Evolutionary conservation across 495 filamentous ascomycete species (phyloP).

Genomic region (Talaromyces proteolyticus): DNA sequence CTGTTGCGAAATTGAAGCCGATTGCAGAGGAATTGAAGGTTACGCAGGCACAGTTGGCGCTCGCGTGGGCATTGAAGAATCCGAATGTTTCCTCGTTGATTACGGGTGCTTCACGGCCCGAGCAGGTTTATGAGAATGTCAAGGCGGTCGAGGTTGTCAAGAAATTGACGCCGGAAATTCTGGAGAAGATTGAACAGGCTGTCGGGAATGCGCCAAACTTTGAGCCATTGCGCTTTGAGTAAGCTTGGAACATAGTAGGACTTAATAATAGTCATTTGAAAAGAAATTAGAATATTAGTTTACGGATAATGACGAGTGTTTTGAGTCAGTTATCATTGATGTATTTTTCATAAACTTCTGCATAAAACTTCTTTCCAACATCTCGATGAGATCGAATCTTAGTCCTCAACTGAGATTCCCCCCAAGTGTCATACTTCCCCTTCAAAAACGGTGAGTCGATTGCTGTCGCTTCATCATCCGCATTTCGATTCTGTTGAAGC

Average conservation of each 20-base stretch:
- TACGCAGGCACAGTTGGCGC: conserved; percentile 50
- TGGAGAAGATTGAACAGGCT: conserved; percentile 11
- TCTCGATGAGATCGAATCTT: conserved; percentile 38
- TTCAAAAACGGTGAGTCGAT: conserved; percentile 37
- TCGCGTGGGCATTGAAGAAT: conserved; percentile 67
- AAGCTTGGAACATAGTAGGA: background rate
- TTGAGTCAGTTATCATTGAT: conserved; percentile 55
- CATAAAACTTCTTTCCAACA: conserved; percentile 33
- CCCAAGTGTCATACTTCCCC: conserved; percentile 40
- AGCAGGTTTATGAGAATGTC: conserved; percentile 12
- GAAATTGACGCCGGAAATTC: conserved; percentile 15
- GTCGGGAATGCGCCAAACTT: background rate
- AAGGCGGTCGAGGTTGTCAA: conserved; percentile 12
- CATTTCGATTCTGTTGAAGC: background rate
- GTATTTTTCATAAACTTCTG: conserved; percentile 31
- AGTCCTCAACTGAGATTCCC: conserved; percentile 38
- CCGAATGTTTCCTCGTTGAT: conserved; percentile 49
- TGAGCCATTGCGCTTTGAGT: background rate
- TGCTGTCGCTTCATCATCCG: conserved; percentile 13
- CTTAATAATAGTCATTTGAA: background rate
- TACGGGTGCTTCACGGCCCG: conserved; percentile 7
- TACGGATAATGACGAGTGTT: no score
- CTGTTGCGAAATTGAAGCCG: conserved; percentile 7
- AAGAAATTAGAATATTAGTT: no score
- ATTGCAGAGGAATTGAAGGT: conserved; percentile 56